These are phyloP conservation scores for Botrytis tulipae DNA, from an alignment of 2,329 filamentous ascomycete species.

Conservation along the genomic window DNA sequence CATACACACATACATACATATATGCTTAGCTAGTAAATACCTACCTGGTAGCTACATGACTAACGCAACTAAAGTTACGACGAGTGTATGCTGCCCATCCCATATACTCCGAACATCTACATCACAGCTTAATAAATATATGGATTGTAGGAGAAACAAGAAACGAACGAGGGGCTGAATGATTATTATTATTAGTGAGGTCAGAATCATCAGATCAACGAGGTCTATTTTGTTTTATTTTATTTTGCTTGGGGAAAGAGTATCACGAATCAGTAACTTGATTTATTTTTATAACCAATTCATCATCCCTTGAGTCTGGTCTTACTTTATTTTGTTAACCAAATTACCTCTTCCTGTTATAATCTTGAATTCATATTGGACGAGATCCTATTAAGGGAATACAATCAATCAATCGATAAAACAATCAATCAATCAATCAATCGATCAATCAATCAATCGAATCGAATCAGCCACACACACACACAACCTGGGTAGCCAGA, in stretches of 20 bases:
- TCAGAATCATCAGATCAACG: slow-evolving; percentile 7
- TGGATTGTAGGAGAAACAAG: neutral
- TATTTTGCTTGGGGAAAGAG: neutral
- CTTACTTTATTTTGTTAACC: neutral
- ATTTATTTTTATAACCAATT: neutral
- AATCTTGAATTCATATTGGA: neutral
- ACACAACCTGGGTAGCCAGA: neutral
- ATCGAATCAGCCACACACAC: neutral
- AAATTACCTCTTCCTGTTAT: neutral
- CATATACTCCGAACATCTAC: neutral
- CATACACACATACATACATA: neutral
- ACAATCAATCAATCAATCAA: neutral
- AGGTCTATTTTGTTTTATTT: neutral
- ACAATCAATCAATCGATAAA: too few relatives aligned
- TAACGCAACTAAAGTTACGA: neutral
- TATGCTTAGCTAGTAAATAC: neutral
- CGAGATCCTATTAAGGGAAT: neutral
- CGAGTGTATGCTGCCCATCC: neutral
- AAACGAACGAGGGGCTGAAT: neutral
- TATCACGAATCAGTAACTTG: neutral
- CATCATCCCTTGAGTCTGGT: neutral
- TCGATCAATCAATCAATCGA: slow-evolving; percentile 1
- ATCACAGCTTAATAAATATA: neutral
- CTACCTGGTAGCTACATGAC: neutral
- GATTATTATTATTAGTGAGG: neutral